These are phyloP conservation scores for Anthoceros angustus DNA, from an alignment of 225 moss, liverwort and hornwort genomes.

Conservation along the genomic window DNA sequence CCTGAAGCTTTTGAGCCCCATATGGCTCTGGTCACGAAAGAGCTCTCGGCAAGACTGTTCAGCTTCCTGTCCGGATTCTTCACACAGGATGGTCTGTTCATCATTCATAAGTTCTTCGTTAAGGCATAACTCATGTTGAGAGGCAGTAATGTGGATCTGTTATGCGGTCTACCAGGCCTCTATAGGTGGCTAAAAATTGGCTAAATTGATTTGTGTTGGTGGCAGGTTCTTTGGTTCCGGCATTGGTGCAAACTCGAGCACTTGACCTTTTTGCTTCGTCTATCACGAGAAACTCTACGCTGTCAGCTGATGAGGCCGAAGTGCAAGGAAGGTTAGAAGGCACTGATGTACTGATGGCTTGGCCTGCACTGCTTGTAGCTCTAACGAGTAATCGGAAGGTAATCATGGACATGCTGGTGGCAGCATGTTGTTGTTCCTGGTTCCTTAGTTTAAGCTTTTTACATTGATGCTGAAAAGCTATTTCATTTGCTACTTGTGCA, in stretches of 20 bases:
- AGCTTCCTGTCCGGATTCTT: conserved; percentile 55
- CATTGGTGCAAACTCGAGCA: conserved; percentile 45
- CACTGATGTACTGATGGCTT: conserved; percentile 34
- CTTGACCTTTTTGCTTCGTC: conserved; percentile 49
- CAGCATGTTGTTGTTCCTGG: neutral
- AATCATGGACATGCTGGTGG: neutral
- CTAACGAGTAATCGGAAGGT: conserved; percentile 67
- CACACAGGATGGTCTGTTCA: conserved; percentile 27
- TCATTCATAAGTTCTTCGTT: neutral
- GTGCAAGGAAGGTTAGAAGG: conserved; percentile 11
- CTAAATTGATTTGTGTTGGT: neutral
- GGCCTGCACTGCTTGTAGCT: conserved; percentile 41
- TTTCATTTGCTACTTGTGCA: conserved; percentile 8
- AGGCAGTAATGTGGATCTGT: neutral
- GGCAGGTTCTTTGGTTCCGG: conserved; percentile 47
- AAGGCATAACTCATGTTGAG: neutral
- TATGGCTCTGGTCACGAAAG: conserved; percentile 41
- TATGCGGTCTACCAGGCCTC: too few relatives aligned
- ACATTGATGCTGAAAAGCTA: neutral
- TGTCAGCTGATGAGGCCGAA: neutral
- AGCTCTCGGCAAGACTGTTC: conserved; percentile 30
- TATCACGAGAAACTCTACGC: conserved; percentile 11
- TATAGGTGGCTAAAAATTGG: too few relatives aligned
- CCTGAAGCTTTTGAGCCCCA: conserved; percentile 44
- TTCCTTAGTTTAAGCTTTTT: neutral